Base-by-base conservation (phyloP, 495 filamentous ascomycete species). In the Stereocaulon alpinum region DNA sequence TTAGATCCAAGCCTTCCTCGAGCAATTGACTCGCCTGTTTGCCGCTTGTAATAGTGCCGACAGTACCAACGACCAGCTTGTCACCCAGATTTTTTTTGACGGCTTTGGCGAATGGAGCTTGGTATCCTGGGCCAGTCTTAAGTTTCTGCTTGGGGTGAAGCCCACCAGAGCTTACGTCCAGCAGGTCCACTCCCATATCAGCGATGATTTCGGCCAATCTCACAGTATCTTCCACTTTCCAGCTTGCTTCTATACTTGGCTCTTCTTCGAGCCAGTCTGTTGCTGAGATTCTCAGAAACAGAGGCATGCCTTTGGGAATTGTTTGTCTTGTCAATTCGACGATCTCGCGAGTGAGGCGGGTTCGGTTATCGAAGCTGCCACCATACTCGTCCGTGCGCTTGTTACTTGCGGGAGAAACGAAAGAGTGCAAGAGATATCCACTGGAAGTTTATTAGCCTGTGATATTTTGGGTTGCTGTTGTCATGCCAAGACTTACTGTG, bases 361-460 rank as follows among this genome's bases (percentile, higher is more conserved):
- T 75, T 9, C 84, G 76, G 68, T 85, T 84, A 56, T 77, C 71
- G 45, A 82, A 72, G 52, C 70, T 71, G n/a, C 83, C 83, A 22
- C 84, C 84, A 63, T 85, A 87, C 53, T 77, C 69, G 65, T 86
- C 84, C 2, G 75, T 82, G n/a, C 83, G 78, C 55, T 69, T 72
- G 67, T 86, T 87, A 14, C 81, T 85, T 0, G 73, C 73, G 0
- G 72, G 75, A 10, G 82, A 80, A 12, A 87, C 63, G 69, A 89
- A 88, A 65, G 86, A 76, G 43, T 85, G 73, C 5, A 88, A 68
- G 14, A 88, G 77, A 66, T 88, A 89, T 18, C 85, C 83, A 62
- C 82, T 79, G 11, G 68, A 68, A 15, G 14, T n/a, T 7, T 56
- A n/a, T 17, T 64, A 22, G 62, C 44, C 22, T 15, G 27, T 40